Conservation (phyloP, 768 basidiomycete genomes). For the Pholiota microspora region DNA sequence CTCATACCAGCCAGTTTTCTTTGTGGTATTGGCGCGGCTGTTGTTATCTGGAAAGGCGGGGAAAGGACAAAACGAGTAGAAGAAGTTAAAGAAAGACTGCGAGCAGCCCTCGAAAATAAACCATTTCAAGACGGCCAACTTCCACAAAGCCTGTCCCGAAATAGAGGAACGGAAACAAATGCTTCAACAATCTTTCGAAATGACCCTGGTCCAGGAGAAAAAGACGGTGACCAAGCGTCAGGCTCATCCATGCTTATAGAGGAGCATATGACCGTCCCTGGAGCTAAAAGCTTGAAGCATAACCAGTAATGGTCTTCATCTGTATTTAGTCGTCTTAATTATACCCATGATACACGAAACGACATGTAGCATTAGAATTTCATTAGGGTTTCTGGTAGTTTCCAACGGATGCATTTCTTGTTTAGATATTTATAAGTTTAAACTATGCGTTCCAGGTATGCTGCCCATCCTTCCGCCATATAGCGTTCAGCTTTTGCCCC, state of each 20-base stretch:
- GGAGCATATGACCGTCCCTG: constrained; percentile 39
- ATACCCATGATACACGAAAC: background rate
- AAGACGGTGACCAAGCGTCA: constrained; percentile 4
- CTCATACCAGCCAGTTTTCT: constrained; percentile 75
- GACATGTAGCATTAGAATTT: background rate
- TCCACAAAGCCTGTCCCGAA: constrained; percentile 34
- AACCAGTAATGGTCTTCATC: background rate
- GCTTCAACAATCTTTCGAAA: constrained; percentile 2
- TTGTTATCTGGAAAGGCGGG: constrained; percentile 75
- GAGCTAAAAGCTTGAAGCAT: constrained; percentile 18
- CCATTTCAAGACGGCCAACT: constrained; percentile 18
- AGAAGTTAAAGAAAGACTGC: constrained; percentile 60
- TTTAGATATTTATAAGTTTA: constrained; percentile 9
- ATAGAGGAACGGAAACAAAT: constrained; percentile 46
- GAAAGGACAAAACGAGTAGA: constrained; percentile 65
- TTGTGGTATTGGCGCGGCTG: constrained; percentile 70
- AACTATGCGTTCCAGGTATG: constrained; percentile 65
- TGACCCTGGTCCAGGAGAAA: constrained; percentile 5
- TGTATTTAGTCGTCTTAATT: background rate
- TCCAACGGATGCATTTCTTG: background rate
- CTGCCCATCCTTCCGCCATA: constrained; percentile 83
- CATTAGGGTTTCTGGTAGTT: background rate
- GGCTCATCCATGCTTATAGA: constrained; percentile 30
- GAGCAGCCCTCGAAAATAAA: constrained; percentile 37
- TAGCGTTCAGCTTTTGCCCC: constrained; percentile 80